Percentiles rank a stretch among this genome's conserved stretches.
Evolutionary conservation across 2,329 filamentous ascomycete genomes (phyloP).

Genomic region (Calonectria montana): DNA sequence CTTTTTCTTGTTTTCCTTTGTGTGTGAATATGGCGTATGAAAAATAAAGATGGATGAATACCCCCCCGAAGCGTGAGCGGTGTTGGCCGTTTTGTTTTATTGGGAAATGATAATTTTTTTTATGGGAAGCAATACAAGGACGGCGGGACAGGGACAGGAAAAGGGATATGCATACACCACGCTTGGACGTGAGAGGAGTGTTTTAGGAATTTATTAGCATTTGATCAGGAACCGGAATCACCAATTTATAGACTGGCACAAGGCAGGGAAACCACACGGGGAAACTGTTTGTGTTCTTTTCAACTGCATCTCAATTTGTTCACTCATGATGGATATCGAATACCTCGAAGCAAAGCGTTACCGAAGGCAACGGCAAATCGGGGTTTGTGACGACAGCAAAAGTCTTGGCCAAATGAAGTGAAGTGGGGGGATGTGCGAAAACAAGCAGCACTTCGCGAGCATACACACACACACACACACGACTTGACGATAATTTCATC

Average conservation of each 20-base stretch:
- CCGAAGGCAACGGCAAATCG: not conserved
- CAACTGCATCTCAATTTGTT: slow-evolving; percentile 30
- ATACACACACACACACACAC: not conserved
- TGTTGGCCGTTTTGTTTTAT: slow-evolving; percentile 38
- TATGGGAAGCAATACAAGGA: slow-evolving; percentile 31
- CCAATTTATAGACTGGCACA: slow-evolving; percentile 44
- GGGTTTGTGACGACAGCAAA: not conserved
- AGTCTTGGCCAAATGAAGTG: not conserved
- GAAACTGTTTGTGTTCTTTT: slow-evolving; percentile 31
- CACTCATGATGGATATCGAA: slow-evolving; percentile 30
- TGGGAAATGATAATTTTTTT: slow-evolving; percentile 32
- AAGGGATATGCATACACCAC: slow-evolving; percentile 43
- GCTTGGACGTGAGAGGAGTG: slow-evolving; percentile 40
- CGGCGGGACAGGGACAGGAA: slow-evolving; percentile 37
- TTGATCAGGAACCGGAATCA: slow-evolving; percentile 39
- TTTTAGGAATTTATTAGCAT: slow-evolving; percentile 36
- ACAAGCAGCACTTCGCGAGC: not conserved
- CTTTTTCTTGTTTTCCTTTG: slow-evolving; percentile 39
- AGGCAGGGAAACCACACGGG: slow-evolving; percentile 41
- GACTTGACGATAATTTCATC: not conserved
- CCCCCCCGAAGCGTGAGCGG: slow-evolving; percentile 42
- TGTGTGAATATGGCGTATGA: slow-evolving; percentile 43
- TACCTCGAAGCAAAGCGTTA: slow-evolving; percentile 3
- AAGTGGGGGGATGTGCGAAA: not conserved
- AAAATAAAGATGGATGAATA: slow-evolving; percentile 47